Evolutionary conservation across 495 filamentous ascomycete genomes (phyloP).

Genomic region (Articulospora tetracladia): DNA sequence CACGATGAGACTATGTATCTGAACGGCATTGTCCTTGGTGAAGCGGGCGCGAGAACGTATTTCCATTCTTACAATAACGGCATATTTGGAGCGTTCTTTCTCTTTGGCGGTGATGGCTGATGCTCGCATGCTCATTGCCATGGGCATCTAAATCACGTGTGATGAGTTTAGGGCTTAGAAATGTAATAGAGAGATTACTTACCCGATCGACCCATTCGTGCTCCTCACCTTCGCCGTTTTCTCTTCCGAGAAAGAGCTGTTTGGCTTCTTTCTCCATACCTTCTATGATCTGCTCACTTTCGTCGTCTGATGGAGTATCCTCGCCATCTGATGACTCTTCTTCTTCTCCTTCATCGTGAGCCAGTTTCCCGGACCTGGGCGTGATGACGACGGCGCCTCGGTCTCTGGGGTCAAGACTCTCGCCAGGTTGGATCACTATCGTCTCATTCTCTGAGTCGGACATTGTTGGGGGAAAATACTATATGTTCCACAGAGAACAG

Average conservation of each 20-base stretch:
- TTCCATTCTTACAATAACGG: background rate
- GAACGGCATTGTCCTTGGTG: background rate
- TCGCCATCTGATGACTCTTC: background rate
- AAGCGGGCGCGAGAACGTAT: background rate
- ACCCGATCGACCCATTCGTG: background rate
- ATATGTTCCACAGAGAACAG: too few species aligned
- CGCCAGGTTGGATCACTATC: too few species aligned
- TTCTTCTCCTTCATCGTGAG: background rate
- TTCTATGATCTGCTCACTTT: background rate
- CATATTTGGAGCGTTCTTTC: background rate
- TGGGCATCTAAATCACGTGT: too few species aligned
- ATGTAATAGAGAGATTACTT: too few species aligned
- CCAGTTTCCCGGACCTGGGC: background rate
- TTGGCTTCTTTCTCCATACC: background rate
- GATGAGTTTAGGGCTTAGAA: too few species aligned
- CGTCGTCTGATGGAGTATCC: background rate
- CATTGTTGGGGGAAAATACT: too few species aligned
- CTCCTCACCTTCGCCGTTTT: background rate
- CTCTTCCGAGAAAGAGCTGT: background rate
- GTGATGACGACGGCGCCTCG: background rate
- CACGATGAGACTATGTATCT: slow-evolving; percentile 39
- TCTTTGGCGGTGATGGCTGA: background rate
- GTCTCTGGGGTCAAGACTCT: background rate
- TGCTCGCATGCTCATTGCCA: background rate
- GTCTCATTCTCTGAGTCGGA: too few species aligned